These are phyloP conservation scores for Chlorella sp. DNA, from an alignment of 139 green algal species.

Conservation along the genomic window DNA sequence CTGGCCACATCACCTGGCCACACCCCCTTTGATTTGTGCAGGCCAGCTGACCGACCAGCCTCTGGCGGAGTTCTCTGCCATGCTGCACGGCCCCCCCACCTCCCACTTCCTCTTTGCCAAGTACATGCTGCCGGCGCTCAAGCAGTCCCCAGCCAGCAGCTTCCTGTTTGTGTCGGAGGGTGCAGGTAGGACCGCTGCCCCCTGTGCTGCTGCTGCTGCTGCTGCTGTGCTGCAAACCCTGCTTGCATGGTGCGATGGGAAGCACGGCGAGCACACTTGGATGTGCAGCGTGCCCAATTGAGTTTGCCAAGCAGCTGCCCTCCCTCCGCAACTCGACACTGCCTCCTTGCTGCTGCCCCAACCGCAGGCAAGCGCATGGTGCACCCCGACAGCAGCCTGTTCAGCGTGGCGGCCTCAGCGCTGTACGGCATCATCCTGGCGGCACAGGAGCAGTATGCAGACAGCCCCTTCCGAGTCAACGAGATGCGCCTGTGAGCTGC, in stretches of 20 bases:
- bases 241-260: too few species aligned
- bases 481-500: background rate
- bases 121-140: background rate
- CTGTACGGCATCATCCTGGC: slow-evolving; percentile 4
- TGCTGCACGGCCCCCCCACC: background rate
- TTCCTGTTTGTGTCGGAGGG: background rate
- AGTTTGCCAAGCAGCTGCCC: too few species aligned
- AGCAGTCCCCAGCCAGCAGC: background rate
- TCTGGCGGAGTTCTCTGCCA: background rate
- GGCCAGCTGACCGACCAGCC: slow-evolving; percentile 1
- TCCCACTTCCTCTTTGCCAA: slow-evolving; percentile 11
- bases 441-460: slow-evolving; percentile 5
- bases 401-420: background rate
- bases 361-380: slow-evolving; percentile 9
- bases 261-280: too few species aligned
- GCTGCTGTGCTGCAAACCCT: background rate
- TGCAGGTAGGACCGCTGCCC: background rate
- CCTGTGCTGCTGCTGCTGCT: background rate
- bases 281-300: too few species aligned
- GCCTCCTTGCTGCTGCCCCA: background rate
- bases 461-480: background rate
- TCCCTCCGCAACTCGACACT: too few species aligned
- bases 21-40: background rate
- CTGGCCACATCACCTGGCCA: too few species aligned
- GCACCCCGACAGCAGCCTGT: background rate